Conservation (phyloP, 495 filamentous ascomycete species). For the Penicillium dipodomyicola region DNA sequence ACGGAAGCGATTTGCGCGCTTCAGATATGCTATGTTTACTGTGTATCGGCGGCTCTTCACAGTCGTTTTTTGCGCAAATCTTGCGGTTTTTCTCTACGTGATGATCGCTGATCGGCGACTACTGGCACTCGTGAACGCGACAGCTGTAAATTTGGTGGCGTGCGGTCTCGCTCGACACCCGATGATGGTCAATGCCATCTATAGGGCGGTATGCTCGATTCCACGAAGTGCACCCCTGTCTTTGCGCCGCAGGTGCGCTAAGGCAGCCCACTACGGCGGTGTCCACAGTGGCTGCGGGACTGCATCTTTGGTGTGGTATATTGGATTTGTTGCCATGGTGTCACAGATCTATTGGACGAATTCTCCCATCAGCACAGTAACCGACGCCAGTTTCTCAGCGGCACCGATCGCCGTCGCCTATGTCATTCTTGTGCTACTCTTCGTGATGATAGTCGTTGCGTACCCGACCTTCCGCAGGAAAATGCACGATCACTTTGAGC, state of each 20-base stretch:
- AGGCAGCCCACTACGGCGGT: conserved; percentile 71
- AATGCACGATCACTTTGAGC: conserved; percentile 65
- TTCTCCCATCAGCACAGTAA: conserved; percentile 17
- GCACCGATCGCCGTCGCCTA: conserved; percentile 21
- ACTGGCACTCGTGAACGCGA: conserved; percentile 35
- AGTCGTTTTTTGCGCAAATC: conserved; percentile 42
- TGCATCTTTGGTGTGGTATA: conserved; percentile 64
- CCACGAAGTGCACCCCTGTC: conserved; percentile 56
- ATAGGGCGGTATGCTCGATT: conserved; percentile 52
- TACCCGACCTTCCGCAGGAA: conserved; percentile 52
- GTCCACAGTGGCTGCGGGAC: conserved; percentile 64
- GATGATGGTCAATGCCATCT: conserved; percentile 64
- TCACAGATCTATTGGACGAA: conserved; percentile 35
- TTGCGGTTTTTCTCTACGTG: conserved; percentile 39
- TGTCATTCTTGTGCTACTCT: conserved; percentile 27
- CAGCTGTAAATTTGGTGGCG: conserved; percentile 40
- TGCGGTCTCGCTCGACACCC: conserved; percentile 62
- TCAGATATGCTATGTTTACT: conserved; percentile 32
- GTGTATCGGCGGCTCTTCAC: conserved; percentile 46
- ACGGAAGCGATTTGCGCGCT: conserved; percentile 16
- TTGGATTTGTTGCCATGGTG: conserved; percentile 44
- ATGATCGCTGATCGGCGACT: conserved; percentile 18
- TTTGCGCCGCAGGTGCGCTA: conserved; percentile 57
- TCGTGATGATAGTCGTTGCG: conserved; percentile 35
- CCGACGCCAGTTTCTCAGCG: conserved; percentile 16